phyloP scores from a whole-genome alignment of 169 alveolate species.

The Neospora caninum region DNA sequence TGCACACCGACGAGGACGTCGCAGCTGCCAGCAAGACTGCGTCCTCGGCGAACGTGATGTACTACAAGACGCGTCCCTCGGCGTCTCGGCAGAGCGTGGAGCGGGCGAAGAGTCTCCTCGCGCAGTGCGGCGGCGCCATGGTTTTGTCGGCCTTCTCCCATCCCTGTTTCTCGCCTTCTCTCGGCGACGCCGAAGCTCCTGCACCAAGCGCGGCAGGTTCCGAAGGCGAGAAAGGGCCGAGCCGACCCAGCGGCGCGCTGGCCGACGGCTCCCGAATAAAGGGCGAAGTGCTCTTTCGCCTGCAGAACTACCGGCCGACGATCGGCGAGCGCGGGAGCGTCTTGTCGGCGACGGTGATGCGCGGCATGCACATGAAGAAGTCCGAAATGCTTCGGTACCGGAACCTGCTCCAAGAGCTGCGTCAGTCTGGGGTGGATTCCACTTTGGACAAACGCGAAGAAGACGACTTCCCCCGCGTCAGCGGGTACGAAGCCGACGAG shows the following conservation, averaged over 20 bases:
- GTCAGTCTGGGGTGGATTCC: neutral
- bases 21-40: slow-evolving; percentile 69
- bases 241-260: neutral
- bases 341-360: neutral
- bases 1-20: slow-evolving; percentile 64
- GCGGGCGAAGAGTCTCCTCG: slow-evolving; percentile 68
- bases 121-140: slow-evolving; percentile 59
- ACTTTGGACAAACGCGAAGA: neutral
- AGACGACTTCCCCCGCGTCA: neutral
- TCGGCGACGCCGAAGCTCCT: neutral
- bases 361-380: neutral
- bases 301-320: slow-evolving; percentile 42
- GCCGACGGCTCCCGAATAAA: neutral
- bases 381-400: neutral
- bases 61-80: slow-evolving; percentile 75
- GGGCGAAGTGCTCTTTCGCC: neutral
- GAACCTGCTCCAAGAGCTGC: neutral
- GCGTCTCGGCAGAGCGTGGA: slow-evolving; percentile 70
- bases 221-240: neutral
- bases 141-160: slow-evolving; percentile 35
- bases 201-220: too few relatives aligned
- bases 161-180: slow-evolving; percentile 29
- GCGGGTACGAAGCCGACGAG: slow-evolving; percentile 18
- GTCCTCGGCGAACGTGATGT: slow-evolving; percentile 71
- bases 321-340: slow-evolving; percentile 46